phyloP scores from a whole-genome alignment of 805 yeast genomes.

The Candida yuanshanica region DNA sequence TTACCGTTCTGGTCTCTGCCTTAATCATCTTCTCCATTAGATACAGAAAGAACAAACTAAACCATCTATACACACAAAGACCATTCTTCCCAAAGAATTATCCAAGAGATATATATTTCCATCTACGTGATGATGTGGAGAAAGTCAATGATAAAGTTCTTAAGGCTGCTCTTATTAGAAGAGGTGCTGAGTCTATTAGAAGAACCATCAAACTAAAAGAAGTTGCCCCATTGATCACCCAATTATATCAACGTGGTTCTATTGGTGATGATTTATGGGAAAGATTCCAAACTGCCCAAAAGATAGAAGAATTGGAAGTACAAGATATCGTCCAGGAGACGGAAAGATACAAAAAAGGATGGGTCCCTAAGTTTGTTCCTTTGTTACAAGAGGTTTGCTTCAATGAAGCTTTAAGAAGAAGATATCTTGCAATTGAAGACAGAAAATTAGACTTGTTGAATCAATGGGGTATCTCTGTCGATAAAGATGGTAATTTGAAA shows the following conservation, averaged over 20 bases:
- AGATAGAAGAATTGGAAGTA: constrained; percentile 76
- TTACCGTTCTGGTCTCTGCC: constrained; percentile 60
- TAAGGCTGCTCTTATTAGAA: constrained; percentile 59
- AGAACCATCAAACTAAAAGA: constrained; percentile 81
- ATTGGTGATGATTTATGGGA: constrained; percentile 87
- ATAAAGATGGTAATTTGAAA: constrained; percentile 13
- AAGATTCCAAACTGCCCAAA: constrained; percentile 70
- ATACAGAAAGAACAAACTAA: constrained; percentile 52
- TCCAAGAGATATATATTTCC: constrained; percentile 56
- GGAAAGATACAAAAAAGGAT: constrained; percentile 64
- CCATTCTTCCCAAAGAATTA: constrained; percentile 73
- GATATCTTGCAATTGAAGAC: constrained; percentile 38
- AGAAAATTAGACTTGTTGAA: constrained; percentile 31
- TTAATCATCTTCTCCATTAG: constrained; percentile 62
- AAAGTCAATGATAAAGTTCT: constrained; percentile 74
- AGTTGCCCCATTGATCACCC: constrained; percentile 59
- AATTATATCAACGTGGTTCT: constrained; percentile 79
- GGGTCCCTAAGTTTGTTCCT: constrained; percentile 74
- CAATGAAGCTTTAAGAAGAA: constrained; percentile 84
- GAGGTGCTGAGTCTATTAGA: constrained; percentile 86
- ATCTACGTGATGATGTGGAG: constrained; percentile 45
- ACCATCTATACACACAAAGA: constrained; percentile 49
- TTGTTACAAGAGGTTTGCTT: constrained; percentile 85
- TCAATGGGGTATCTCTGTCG: constrained; percentile 27
- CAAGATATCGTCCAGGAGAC: constrained; percentile 73